Evolutionary conservation across 768 basidiomycete genomes (phyloP).

Genomic region (Mycena chlorophos): DNA sequence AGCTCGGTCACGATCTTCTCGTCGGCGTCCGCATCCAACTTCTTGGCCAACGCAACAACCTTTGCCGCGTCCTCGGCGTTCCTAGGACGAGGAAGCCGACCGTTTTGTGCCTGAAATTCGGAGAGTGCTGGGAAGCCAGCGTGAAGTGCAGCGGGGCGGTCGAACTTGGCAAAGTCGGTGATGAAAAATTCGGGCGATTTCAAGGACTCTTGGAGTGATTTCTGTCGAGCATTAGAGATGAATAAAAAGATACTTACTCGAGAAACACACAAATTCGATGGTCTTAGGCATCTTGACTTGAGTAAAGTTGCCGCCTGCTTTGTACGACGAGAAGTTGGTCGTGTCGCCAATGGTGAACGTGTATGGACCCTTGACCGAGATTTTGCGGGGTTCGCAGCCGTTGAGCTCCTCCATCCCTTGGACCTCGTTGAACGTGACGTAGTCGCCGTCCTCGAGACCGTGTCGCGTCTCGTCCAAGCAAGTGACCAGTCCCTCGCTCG

Average conservation of each 20-base stretch:
- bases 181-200: constrained; percentile 84
- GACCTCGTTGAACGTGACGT: constrained; percentile 93
- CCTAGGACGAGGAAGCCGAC: constrained; percentile 77
- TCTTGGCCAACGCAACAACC: constrained; percentile 77
- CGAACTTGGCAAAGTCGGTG: constrained; percentile 97
- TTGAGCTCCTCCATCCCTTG: constrained; percentile 94
- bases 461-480: constrained; percentile 97
- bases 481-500: constrained; percentile 88
- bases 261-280: constrained; percentile 78
- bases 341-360: constrained; percentile 97
- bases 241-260: not conserved
- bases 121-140: constrained; percentile 93
- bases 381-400: constrained; percentile 85
- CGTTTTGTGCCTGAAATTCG: constrained; percentile 63
- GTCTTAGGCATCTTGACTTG: constrained; percentile 99
- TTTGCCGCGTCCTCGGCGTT: constrained; percentile 76
- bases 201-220: constrained; percentile 87
- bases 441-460: constrained; percentile 98
- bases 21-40: constrained; percentile 70
- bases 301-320: constrained; percentile 89
- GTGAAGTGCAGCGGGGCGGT: constrained; percentile 87
- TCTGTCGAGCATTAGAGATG: constrained; percentile 47
- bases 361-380: constrained; percentile 94
- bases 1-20: constrained; percentile 84
- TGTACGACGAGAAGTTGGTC: constrained; percentile 71